Evolutionary conservation across 2,329 filamentous ascomycete genomes (phyloP).

Genomic region (Cladorrhinum sp.): DNA sequence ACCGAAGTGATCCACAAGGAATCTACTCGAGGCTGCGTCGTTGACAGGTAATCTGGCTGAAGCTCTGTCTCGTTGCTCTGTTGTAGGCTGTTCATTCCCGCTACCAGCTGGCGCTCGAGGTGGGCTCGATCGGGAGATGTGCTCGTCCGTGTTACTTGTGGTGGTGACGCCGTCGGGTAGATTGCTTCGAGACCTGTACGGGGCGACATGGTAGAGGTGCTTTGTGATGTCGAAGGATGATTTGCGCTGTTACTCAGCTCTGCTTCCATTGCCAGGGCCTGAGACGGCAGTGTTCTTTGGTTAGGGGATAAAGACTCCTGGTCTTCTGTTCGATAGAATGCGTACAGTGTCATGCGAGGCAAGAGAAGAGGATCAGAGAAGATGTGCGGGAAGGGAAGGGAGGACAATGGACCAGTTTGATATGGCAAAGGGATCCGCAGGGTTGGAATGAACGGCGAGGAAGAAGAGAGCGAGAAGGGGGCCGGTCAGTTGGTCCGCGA

Average conservation of each 20-base stretch:
- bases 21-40: constrained; percentile 2
- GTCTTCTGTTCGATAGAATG: constrained; percentile 5
- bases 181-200: constrained; percentile 9
- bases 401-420: constrained; percentile 13
- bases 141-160: constrained; percentile 3
- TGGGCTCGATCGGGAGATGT: constrained; percentile 9
- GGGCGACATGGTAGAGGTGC: constrained; percentile 12
- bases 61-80: constrained; percentile 13
- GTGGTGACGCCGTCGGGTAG: constrained; percentile 14
- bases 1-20: constrained; percentile 20
- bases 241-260: background rate
- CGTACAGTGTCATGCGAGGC: constrained; percentile 12
- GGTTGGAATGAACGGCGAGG: constrained; percentile 6
- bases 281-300: background rate
- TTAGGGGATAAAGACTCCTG: background rate
- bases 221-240: constrained; percentile 7
- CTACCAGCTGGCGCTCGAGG: constrained; percentile 4
- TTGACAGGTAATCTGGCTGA: constrained; percentile 13
- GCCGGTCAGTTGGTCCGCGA: constrained; percentile 18
- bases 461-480: constrained; percentile 9
- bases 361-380: constrained; percentile 5
- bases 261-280: constrained; percentile 6
- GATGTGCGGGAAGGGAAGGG: constrained; percentile 4
- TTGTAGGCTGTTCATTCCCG: constrained; percentile 10
- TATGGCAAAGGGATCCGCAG: constrained; percentile 10